Evolutionary conservation across 129 eudicot species (phyloP).

Genomic region (Flaveria sonorensis): DNA sequence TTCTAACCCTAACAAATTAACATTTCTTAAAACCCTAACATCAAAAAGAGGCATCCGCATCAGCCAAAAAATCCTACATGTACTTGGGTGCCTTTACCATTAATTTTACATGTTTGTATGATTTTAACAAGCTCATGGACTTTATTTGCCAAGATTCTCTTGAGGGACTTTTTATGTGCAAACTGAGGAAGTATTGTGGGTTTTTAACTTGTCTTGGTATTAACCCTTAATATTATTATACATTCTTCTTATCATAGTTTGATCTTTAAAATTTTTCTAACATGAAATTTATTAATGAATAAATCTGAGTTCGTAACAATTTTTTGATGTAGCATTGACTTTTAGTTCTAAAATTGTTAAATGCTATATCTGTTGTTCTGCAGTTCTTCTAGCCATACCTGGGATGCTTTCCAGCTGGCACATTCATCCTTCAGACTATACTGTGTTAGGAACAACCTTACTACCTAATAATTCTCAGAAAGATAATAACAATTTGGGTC

Average conservation of each 20-base stretch:
- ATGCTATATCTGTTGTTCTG: slow-evolving; percentile 21
- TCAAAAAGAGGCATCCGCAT: background rate
- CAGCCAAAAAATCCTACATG: background rate
- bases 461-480: slow-evolving; percentile 46
- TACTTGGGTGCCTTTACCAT: background rate
- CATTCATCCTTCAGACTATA: slow-evolving; percentile 78
- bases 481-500: slow-evolving; percentile 54
- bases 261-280: background rate
- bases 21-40: background rate
- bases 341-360: background rate
- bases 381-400: slow-evolving; percentile 88
- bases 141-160: background rate
- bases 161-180: background rate
- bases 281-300: background rate
- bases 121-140: background rate
- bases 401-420: slow-evolving; percentile 97
- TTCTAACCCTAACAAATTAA: background rate
- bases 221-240: background rate
- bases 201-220: background rate
- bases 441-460: slow-evolving; percentile 58
- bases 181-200: background rate
- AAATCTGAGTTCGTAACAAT: background rate
- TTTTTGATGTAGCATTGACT: background rate
- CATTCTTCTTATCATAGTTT: slow-evolving; percentile 4
- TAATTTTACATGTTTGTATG: background rate